phyloP scores from a whole-genome alignment of 2,329 filamentous ascomycete genomes.

The Pestalotiopsis sp. region DNA sequence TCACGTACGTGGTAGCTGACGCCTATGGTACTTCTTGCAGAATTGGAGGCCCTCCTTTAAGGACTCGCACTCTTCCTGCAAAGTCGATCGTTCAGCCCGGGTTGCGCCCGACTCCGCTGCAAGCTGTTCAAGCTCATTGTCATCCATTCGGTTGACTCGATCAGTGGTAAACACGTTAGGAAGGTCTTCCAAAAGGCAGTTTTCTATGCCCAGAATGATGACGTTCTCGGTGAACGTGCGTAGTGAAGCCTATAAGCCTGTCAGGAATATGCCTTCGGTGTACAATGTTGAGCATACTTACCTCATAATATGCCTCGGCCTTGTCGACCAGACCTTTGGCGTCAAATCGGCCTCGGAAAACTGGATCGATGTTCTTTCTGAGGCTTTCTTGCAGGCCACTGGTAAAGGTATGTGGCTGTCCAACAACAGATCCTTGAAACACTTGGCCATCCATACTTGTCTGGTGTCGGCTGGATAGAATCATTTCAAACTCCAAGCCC shows the following conservation, averaged over 20 bases:
- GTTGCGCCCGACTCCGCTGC: constrained; percentile 34
- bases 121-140: constrained; percentile 30
- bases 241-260: constrained; percentile 38
- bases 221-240: constrained; percentile 50
- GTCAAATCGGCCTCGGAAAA: constrained; percentile 10
- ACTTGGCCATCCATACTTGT: neutral
- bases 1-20: neutral
- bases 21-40: neutral
- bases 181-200: constrained; percentile 45
- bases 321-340: constrained; percentile 15
- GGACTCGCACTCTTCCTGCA: neutral
- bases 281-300: neutral
- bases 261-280: constrained; percentile 20
- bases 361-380: neutral
- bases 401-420: neutral
- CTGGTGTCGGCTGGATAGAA: neutral
- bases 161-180: constrained; percentile 42
- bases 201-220: constrained; percentile 49
- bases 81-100: neutral
- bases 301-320: constrained; percentile 15
- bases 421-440: neutral
- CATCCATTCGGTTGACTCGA: constrained; percentile 36
- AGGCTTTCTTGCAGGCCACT: neutral
- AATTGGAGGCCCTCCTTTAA: neutral
- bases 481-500: constrained; percentile 7